Base-by-base conservation (phyloP, 148 eudicot genomes). In the Persicaria tinctoria region DNA sequence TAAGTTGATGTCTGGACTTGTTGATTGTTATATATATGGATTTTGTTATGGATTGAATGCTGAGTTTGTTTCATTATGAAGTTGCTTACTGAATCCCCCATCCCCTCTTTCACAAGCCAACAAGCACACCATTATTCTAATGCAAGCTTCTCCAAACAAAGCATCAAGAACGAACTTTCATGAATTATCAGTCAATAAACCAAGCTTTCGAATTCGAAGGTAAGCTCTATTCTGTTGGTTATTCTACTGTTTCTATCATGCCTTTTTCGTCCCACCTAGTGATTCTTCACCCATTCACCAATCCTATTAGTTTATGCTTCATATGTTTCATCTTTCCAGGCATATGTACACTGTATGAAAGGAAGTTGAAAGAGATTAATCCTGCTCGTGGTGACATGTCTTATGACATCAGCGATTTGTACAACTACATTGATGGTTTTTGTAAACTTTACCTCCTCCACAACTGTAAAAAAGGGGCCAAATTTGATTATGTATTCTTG, bases 171-270 rank as follows among this genome's bases (percentile, higher is more conserved):
- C n/a, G n/a, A n/a, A n/a, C n/a, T n/a, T n/a, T n/a, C n/a, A n/a
- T 91, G 97, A 97, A 94, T 76, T 91, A 86, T 78, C 90, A 85
- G 47, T 91, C 98, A 56, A 84, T 94, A 73, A 86, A 83, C 81
- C 90, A 89, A 83, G 96, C 98, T 48, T n/a, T n/a, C n/a, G n/a
- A n/a, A n/a, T 84, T 88, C 89, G 96, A 91, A 76, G 97, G 98
- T 91, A 89, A 17, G 75, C 48, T 53, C 17, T 53, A 17, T 76
- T 32, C 3, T 56, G 46, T 64, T 69, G 13, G 50, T 76, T 47
- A 71, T 75, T 8, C 47, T 55, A 45, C 71, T 46, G 50, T 16
- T 55, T 46, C 54, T 74, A 47, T 57, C 14, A 20, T 70, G n/a
- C 59, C 18, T 45, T 14, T 57, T 70, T 75, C 50, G 41, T 62